Conservation (phyloP, 1,284 basidiomycete genomes). For the Naganishia cerealis region DNA sequence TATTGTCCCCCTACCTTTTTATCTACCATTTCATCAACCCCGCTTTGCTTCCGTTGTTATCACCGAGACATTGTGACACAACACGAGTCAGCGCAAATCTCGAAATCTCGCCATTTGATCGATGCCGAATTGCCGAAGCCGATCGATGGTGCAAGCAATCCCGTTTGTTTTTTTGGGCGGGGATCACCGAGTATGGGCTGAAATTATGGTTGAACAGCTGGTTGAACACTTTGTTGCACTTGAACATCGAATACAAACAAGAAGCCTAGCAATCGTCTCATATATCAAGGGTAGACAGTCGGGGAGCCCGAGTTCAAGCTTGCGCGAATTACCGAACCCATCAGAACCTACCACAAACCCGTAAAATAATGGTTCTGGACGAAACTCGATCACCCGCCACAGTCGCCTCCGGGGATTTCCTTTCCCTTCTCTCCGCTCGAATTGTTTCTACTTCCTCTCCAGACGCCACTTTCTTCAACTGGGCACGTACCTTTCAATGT, state of each 20-base stretch:
- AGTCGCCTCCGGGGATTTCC: constrained; percentile 8
- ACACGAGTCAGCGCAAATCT: background rate
- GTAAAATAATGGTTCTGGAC: background rate
- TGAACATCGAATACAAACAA: background rate
- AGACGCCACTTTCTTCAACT: constrained; percentile 54
- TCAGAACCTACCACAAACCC: background rate
- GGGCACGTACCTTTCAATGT: constrained; percentile 59
- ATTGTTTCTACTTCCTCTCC: constrained; percentile 15
- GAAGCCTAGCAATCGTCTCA: background rate
- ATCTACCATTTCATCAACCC: background rate
- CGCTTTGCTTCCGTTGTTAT: background rate
- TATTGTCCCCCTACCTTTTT: too few species aligned
- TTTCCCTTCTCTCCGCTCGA: constrained; percentile 7
- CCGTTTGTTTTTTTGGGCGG: background rate
- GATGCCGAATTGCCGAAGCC: background rate
- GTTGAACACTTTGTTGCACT: background rate
- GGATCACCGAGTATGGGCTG: constrained; percentile 2
- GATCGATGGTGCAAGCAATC: constrained; percentile 1
- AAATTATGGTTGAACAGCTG: background rate
- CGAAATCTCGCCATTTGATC: background rate
- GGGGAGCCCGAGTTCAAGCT: background rate
- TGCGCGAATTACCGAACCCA: too few species aligned
- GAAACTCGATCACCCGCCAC: constrained; percentile 6
- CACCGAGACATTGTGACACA: background rate
- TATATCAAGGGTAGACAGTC: background rate